A percentile compares a stretch with the other conserved stretches of the same genome.
Evolutionary conservation across 345 rosid genomes (phyloP).

Genomic region (Eucalyptus microcorys): DNA sequence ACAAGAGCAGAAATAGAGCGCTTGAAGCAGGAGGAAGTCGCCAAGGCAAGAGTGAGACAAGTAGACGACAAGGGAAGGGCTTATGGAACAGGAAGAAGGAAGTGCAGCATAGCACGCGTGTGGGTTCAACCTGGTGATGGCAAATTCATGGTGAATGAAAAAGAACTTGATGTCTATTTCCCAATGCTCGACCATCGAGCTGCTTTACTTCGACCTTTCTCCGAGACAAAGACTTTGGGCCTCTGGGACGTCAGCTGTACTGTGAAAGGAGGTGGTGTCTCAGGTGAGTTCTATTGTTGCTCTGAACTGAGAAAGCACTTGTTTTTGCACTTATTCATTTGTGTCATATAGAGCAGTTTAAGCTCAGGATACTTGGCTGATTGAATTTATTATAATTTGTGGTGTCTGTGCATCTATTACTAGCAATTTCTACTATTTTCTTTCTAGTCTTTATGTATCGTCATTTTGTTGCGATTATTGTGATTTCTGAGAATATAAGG

Average conservation of each 20-base stretch:
- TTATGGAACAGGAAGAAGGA: constrained; percentile 96
- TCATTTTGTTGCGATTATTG: not conserved
- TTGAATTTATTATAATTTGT: not conserved
- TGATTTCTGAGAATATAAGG: not conserved
- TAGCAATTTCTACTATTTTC: not conserved
- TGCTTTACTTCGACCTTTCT: constrained; percentile 85
- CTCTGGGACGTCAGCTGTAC: constrained; percentile 83
- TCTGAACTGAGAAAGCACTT: not conserved
- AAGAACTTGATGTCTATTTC: constrained; percentile 77
- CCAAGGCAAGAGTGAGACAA: constrained; percentile 74
- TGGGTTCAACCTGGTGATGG: constrained; percentile 94
- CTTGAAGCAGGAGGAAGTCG: constrained; percentile 80
- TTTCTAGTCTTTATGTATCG: not conserved
- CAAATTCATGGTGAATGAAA: constrained; percentile 62
- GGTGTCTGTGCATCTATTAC: not conserved
- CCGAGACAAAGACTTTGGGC: constrained; percentile 96
- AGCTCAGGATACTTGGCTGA: not conserved
- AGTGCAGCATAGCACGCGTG: constrained; percentile 86
- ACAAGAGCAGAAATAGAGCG: constrained; percentile 72
- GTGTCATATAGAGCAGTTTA: not conserved
- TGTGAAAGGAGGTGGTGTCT: constrained; percentile 86
- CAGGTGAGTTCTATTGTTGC: constrained; percentile 35
- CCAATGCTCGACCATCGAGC: constrained; percentile 96
- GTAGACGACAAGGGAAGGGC: constrained; percentile 90
- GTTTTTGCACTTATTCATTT: not conserved